Base-by-base conservation (phyloP, 805 yeast genomes). In the Spathaspora hagerdaliae region DNA sequence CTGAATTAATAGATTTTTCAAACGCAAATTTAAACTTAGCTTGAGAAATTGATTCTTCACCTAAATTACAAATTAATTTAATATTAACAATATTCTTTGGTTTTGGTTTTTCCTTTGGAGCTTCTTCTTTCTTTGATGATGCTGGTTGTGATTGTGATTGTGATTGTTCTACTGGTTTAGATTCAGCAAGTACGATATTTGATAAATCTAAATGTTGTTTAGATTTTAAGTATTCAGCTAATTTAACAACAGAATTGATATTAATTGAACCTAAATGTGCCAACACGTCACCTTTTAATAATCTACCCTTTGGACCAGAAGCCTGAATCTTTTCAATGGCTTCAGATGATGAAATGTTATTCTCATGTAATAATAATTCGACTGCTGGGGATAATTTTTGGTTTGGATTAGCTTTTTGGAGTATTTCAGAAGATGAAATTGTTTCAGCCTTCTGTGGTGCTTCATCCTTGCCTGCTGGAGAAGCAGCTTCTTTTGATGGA, bases 281-380 rank as follows among this genome's bases (percentile, higher is more conserved):
- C 52, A 91, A 74, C 1, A 91, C 92, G 63, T 92, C 99, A 51
- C 98, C 98, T 67, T 86, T 87, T 51, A 92, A 74, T 36, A 92
- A 62, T 58, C 96, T 78, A 8, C 98, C 98, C 46, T 82, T 77
- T 27, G 95, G 95, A 15, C 98, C 99, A 1, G 96, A 75, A 7
- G 97, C 95, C 36, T 78, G 71, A 56, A 92, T 87, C 51, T 83
- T 81, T 7, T 70, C 57, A 15, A 86, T 50, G 2, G 96, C 97
- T 26, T 85, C 92, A 36, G 77, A 84, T 45, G 63, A 66, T 1
- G 92, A 77, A 47, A 92, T 82, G 44, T 75, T 63, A 58, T 88
- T 75, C 47, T 72, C 73, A 36, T 75, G 79, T 34, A 92, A 70
- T 27, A 92, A 69, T 3, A 80, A 51, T 44, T 77, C 79, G 9